Percentiles rank a stretch among this genome's conserved stretches.
Evolutionary conservation across 208 protist genomes (phyloP).

Genomic region (Tetramitus jugosus): DNA sequence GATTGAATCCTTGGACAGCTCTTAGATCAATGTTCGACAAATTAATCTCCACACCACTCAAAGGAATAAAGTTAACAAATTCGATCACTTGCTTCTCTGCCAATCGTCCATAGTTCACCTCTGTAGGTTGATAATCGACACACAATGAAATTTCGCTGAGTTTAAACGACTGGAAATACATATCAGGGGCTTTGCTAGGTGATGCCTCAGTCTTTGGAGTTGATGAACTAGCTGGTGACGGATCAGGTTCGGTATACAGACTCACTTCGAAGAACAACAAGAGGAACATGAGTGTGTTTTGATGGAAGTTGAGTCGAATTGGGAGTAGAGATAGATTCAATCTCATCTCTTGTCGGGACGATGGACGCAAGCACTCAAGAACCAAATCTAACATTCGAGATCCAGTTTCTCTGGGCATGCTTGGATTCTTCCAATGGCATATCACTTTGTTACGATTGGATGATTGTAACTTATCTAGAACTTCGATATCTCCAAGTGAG

Average conservation of each 20-base stretch:
- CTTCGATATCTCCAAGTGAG: background rate
- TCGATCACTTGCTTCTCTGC: background rate
- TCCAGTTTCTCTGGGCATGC: background rate
- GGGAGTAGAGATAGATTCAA: background rate
- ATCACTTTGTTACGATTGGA: constrained; percentile 1
- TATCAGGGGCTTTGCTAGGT: too few species aligned
- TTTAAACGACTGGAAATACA: background rate
- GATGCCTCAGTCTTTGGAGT: too few species aligned
- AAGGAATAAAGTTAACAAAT: background rate
- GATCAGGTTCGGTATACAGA: background rate
- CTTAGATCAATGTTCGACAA: background rate
- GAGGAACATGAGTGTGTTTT: background rate
- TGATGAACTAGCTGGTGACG: background rate
- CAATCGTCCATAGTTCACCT: background rate
- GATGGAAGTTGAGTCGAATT: background rate
- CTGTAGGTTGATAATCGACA: constrained; percentile 14
- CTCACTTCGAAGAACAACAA: background rate
- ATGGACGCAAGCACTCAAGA: background rate
- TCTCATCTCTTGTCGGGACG: background rate
- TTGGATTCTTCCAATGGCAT: background rate
- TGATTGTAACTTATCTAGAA: background rate
- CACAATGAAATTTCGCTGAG: background rate
- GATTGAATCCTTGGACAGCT: background rate
- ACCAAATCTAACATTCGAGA: background rate
- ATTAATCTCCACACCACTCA: background rate